Conservation (phyloP, 805 yeast species). For the Saccharomycopsis olivae region DNA sequence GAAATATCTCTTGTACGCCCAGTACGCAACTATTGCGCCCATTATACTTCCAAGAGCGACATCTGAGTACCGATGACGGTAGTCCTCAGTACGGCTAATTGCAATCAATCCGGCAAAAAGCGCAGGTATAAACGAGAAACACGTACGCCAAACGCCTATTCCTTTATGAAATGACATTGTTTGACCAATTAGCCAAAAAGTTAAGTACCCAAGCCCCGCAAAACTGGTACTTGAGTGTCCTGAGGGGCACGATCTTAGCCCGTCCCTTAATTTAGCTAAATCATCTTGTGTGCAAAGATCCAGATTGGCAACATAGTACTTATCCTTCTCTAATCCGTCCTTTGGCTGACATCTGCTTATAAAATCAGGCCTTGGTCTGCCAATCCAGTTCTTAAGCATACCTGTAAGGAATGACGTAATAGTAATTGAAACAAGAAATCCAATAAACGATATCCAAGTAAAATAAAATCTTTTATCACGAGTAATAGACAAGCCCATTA, state of each 20-base stretch:
- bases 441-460: conserved; percentile 46
- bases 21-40: conserved; percentile 50
- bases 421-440: conserved; percentile 49
- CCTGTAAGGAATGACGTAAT: conserved; percentile 60
- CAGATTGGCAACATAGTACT: conserved; percentile 43
- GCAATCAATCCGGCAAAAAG: conserved; percentile 73
- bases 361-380: conserved; percentile 89
- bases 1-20: conserved; percentile 30
- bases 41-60: conserved; percentile 63
- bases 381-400: conserved; percentile 74
- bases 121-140: conserved; percentile 42
- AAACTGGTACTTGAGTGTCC: conserved; percentile 72
- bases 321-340: conserved; percentile 39
- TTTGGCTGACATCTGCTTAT: conserved; percentile 72
- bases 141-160: conserved; percentile 56
- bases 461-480: conserved; percentile 24
- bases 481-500: conserved; percentile 25
- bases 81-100: conserved; percentile 78
- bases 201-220: conserved; percentile 53
- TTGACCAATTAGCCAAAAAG: conserved; percentile 65
- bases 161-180: conserved; percentile 36
- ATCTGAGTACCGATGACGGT: conserved; percentile 87
- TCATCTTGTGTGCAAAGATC: conserved; percentile 26
- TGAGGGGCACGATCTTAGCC: conserved; percentile 74
- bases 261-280: conserved; percentile 36